A percentile compares a stretch with the other conserved stretches of the same genome.
These are phyloP conservation scores for Leccinum uliginosum DNA, from an alignment of 768 basidiomycete genomes.

Conservation along the genomic window DNA sequence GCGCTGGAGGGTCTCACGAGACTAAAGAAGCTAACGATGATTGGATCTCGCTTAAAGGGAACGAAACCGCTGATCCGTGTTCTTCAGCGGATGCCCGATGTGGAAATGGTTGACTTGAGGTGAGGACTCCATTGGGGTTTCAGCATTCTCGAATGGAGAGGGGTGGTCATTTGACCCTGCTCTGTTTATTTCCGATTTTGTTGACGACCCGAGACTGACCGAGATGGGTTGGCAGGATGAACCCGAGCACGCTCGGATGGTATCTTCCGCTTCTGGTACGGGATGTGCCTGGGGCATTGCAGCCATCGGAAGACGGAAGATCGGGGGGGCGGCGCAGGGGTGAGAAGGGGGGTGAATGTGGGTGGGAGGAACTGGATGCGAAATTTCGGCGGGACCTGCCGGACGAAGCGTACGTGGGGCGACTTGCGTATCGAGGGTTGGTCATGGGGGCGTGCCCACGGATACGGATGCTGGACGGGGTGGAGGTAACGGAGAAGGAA, in stretches of 20 bases:
- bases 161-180: neutral
- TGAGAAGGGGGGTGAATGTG: conserved; percentile 28
- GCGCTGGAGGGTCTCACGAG: conserved; percentile 67
- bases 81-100: conserved; percentile 65
- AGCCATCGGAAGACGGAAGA: conserved; percentile 46
- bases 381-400: conserved; percentile 89
- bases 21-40: conserved; percentile 79
- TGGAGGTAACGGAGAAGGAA: conserved; percentile 80
- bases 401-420: conserved; percentile 80
- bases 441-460: conserved; percentile 71
- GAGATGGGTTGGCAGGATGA: conserved; percentile 58
- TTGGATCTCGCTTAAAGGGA: conserved; percentile 77
- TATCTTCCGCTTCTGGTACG: conserved; percentile 84
- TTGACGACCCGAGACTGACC: conserved; percentile 27
- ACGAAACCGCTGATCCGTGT: conserved; percentile 71
- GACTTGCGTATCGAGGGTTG: conserved; percentile 85
- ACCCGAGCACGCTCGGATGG: conserved; percentile 94
- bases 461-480: conserved; percentile 79
- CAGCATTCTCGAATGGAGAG: conserved; percentile 10
- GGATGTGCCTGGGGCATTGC: conserved; percentile 61
- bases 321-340: conserved; percentile 23
- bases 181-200: neutral
- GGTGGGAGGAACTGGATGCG: conserved; percentile 76
- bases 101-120: conserved; percentile 93
- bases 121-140: conserved; percentile 33